Conservation (phyloP, 202 grass and related monocot genomes). For the Zizania palustris region DNA sequence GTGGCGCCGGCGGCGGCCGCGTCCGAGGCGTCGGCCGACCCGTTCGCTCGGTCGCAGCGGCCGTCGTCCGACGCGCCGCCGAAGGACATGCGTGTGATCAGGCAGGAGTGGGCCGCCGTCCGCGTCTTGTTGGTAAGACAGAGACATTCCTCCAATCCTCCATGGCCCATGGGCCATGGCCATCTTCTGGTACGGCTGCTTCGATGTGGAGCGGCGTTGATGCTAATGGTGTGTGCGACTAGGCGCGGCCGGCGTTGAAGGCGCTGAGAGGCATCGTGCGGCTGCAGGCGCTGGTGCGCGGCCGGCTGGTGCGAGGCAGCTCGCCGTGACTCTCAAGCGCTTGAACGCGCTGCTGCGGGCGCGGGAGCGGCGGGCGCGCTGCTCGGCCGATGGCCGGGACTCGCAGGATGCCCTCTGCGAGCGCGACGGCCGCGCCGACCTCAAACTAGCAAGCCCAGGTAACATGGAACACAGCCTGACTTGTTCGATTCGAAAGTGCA, state of each 20-base stretch:
- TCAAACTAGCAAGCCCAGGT: conserved; percentile 48
- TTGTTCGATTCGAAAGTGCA: not conserved
- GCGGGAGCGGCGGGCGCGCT: conserved; percentile 65
- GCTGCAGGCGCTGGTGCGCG: conserved; percentile 87
- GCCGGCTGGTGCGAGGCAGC: conserved; percentile 70
- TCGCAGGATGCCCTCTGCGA: conserved; percentile 10
- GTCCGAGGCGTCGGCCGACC: conserved; percentile 49
- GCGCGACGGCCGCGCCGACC: not conserved
- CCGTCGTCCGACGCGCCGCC: conserved; percentile 62
- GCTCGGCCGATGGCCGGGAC: conserved; percentile 48
- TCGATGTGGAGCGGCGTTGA: not conserved
- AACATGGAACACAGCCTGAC: not conserved
- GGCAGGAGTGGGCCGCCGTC: conserved; percentile 74
- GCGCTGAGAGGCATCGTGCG: conserved; percentile 82
- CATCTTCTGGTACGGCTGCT: not conserved
- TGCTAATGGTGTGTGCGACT: not conserved
- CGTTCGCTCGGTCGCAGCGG: conserved; percentile 56
- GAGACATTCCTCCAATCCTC: too few species aligned
- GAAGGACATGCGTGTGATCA: conserved; percentile 61
- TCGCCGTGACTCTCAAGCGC: conserved; percentile 77
- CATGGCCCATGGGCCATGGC: too few species aligned
- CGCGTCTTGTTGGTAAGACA: conserved; percentile 58
- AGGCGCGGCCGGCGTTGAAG: conserved; percentile 88
- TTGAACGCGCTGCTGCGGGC: conserved; percentile 80
- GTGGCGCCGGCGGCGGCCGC: conserved; percentile 35